These are phyloP conservation scores for Mycena kentingensis DNA, from an alignment of 768 basidiomycete genomes.

Conservation along the genomic window DNA sequence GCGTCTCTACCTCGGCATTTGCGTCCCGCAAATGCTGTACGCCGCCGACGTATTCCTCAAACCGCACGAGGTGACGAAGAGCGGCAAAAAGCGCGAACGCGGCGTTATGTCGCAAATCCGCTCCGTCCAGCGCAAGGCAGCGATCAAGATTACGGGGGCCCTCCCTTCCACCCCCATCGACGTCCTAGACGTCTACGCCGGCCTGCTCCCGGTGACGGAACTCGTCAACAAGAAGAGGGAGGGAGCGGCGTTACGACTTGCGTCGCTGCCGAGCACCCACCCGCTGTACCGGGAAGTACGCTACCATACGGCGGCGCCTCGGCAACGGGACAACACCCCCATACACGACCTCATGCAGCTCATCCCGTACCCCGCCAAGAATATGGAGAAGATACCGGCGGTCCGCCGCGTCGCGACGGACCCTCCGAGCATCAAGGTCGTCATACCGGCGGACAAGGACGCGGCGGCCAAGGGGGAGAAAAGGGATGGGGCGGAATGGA, in stretches of 20 bases:
- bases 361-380: background rate
- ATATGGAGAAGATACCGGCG: background rate
- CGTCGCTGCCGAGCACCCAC: background rate
- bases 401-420: background rate
- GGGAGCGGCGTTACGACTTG: background rate
- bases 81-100: slow-evolving; percentile 1
- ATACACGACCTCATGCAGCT: background rate
- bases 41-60: background rate
- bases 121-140: slow-evolving; percentile 14
- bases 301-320: background rate
- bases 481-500: background rate
- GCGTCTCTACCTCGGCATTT: slow-evolving; percentile 17
- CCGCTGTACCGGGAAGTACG: background rate
- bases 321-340: background rate
- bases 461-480: background rate
- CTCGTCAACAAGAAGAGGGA: background rate
- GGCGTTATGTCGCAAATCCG: slow-evolving; percentile 7
- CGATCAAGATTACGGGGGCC: slow-evolving; percentile 13
- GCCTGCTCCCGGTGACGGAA: background rate
- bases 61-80: background rate
- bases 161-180: slow-evolving; percentile 12
- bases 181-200: slow-evolving; percentile 8
- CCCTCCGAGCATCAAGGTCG: background rate
- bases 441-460: background rate
- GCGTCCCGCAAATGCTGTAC: slow-evolving; percentile 25